Conservation (phyloP, 768 basidiomycete genomes). For the Boletus rex-veris region DNA sequence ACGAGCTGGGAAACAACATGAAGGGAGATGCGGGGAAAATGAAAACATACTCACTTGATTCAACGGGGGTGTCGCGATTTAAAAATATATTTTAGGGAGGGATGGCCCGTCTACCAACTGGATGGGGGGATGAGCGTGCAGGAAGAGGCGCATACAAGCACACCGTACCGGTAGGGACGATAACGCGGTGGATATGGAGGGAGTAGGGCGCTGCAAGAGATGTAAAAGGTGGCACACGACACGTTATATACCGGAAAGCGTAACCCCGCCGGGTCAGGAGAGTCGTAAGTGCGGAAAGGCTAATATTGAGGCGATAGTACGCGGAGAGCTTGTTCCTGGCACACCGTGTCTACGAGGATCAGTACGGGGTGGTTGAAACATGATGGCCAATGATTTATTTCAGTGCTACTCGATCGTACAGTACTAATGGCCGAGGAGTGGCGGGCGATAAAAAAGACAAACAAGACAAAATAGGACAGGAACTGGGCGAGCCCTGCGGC, state of each 20-base stretch:
- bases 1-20: not conserved
- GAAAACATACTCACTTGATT: not conserved
- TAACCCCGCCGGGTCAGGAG: conserved; percentile 3
- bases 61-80: no score
- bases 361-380: not conserved
- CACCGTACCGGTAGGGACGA: not conserved
- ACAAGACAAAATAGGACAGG: conserved; percentile 32
- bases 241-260: conserved; percentile 18
- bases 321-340: not conserved
- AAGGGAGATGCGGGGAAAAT: not conserved
- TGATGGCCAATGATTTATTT: not conserved
- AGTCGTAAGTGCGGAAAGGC: conserved; percentile 15
- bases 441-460: conserved; percentile 21
- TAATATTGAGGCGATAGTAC: conserved; percentile 11
- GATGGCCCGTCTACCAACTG: not conserved
- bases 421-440: not conserved
- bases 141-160: not conserved
- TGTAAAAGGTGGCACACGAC: conserved; percentile 23
- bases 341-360: not conserved
- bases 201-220: not conserved
- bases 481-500: conserved; percentile 4
- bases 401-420: no score
- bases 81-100: not conserved
- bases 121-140: not conserved
- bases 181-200: no score